A percentile compares a stretch with the other conserved stretches of the same genome.
phyloP scores from a whole-genome alignment of 331 rosid genomes.

The Telfairia occidentalis region DNA sequence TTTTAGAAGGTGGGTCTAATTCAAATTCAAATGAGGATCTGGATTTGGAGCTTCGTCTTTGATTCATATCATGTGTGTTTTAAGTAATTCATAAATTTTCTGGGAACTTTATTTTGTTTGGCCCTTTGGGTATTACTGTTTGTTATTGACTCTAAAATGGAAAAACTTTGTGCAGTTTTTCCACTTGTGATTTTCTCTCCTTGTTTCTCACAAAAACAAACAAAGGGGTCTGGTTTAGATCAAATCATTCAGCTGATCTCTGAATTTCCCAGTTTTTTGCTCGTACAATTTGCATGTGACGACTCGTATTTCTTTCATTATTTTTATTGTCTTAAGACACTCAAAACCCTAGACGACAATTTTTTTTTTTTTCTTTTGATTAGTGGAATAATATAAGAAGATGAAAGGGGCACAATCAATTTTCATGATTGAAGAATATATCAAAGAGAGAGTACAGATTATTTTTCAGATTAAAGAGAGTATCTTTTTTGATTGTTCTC shows the following conservation, averaged over 20 bases:
- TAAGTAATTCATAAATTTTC: not conserved
- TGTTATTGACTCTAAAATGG: not conserved
- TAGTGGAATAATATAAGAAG: not conserved
- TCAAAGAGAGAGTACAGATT: not conserved
- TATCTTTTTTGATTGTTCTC: constrained; percentile 9
- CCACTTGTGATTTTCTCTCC: not conserved
- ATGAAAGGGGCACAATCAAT: not conserved
- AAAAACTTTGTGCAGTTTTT: not conserved
- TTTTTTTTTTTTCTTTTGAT: not conserved
- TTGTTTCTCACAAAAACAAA: constrained; percentile 6
- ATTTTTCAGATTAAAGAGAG: not conserved
- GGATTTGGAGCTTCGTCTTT: constrained; percentile 94
- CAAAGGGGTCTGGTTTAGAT: not conserved
- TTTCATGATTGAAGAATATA: not conserved
- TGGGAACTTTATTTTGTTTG: constrained; percentile 5
- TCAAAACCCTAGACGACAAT: not conserved
- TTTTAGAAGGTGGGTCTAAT: constrained; percentile 13
- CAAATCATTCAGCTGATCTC: not conserved
- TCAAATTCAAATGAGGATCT: constrained; percentile 37
- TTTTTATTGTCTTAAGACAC: not conserved
- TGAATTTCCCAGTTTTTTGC: not conserved
- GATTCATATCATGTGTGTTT: not conserved
- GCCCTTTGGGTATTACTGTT: not conserved
- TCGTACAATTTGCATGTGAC: not conserved
- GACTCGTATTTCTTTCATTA: not conserved